These are phyloP conservation scores for Paxillus rubicundulus DNA, from an alignment of 768 basidiomycete species.

Conservation along the genomic window DNA sequence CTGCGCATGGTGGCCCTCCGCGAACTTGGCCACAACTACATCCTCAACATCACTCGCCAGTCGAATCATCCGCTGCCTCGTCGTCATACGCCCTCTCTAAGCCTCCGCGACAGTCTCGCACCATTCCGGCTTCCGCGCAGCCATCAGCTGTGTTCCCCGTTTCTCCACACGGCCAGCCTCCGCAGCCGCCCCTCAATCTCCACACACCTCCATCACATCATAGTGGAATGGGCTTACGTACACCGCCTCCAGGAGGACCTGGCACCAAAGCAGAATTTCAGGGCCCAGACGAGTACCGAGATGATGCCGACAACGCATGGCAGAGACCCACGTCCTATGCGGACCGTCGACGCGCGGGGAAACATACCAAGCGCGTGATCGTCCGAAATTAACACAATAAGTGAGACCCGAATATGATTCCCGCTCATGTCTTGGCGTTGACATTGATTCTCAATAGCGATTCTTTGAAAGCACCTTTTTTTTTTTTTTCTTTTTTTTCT, in stretches of 20 bases:
- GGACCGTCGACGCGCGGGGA: slow-evolving; percentile 74
- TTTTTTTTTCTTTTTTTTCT: no score
- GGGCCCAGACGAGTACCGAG: slow-evolving; percentile 46
- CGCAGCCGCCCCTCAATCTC: slow-evolving; percentile 36
- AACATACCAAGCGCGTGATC: slow-evolving; percentile 74
- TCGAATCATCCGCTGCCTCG: slow-evolving; percentile 19
- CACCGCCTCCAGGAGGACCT: slow-evolving; percentile 38
- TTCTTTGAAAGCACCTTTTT: not conserved
- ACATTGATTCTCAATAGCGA: not conserved
- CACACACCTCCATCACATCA: slow-evolving; percentile 26
- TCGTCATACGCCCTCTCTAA: slow-evolving; percentile 32
- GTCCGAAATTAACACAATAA: slow-evolving; percentile 37
- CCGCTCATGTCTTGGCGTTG: not conserved
- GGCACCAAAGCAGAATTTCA: slow-evolving; percentile 29
- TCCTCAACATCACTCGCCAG: slow-evolving; percentile 29
- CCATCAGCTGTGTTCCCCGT: slow-evolving; percentile 28
- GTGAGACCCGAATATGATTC: not conserved
- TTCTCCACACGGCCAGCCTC: slow-evolving; percentile 32
- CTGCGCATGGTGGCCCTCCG: slow-evolving; percentile 23
- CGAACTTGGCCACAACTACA: slow-evolving; percentile 33
- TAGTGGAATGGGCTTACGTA: slow-evolving; percentile 36
- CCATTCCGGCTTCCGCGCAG: slow-evolving; percentile 23
- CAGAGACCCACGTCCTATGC: slow-evolving; percentile 68
- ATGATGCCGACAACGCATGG: slow-evolving; percentile 71
- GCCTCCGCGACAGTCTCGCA: slow-evolving; percentile 29